These are phyloP conservation scores for Saccharomycopsis guyanensis DNA, from an alignment of 805 yeast species.

Conservation along the genomic window DNA sequence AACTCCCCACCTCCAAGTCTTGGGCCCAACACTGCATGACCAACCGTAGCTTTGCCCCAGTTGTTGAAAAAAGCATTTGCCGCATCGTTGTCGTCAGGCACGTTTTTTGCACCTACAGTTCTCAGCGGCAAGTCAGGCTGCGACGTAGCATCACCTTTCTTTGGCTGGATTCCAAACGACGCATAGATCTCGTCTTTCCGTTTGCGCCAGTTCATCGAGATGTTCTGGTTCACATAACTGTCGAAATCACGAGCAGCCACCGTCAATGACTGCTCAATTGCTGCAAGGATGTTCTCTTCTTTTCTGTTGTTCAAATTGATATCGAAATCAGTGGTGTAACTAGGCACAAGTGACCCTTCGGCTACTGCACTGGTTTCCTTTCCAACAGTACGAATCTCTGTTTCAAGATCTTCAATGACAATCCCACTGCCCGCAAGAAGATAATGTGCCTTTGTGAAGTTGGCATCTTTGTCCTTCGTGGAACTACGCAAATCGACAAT, in stretches of 20 bases:
- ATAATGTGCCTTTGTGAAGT: constrained; percentile 73
- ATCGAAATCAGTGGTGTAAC: constrained; percentile 40
- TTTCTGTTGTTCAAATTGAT: constrained; percentile 59
- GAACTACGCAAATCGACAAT: constrained; percentile 49
- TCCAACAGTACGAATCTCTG: constrained; percentile 35
- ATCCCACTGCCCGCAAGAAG: constrained; percentile 84
- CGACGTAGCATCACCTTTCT: not conserved
- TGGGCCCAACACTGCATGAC: constrained; percentile 31
- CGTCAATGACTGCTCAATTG: constrained; percentile 73
- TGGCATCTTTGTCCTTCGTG: constrained; percentile 31
- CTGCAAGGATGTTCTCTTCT: constrained; percentile 72
- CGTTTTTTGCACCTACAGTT: not conserved
- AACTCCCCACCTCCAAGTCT: constrained; percentile 23
- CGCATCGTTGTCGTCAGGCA: not conserved
- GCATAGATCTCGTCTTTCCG: constrained; percentile 68
- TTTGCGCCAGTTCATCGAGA: constrained; percentile 77
- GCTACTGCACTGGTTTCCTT: constrained; percentile 2
- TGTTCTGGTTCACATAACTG: constrained; percentile 58
- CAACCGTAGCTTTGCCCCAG: constrained; percentile 30
- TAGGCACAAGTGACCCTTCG: constrained; percentile 21
- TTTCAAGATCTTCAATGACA: constrained; percentile 74
- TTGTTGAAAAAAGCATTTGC: not conserved
- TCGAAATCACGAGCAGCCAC: constrained; percentile 82
- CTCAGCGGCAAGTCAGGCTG: not conserved
- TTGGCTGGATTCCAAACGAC: constrained; percentile 43